Conservation (phyloP, 768 basidiomycete species). For the Tylopilus rubrobrunneus region DNA sequence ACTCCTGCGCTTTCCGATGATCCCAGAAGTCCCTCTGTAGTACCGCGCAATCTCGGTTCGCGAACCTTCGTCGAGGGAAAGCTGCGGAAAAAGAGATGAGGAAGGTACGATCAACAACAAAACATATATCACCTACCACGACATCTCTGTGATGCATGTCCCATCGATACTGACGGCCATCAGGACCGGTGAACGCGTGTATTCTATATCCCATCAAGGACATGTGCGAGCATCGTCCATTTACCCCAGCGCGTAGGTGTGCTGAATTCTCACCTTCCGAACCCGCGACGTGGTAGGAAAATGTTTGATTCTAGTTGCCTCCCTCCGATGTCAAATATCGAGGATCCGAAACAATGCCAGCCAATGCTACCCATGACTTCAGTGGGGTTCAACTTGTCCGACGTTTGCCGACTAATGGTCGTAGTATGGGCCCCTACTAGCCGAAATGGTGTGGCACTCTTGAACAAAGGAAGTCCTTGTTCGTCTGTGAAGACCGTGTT, state of each 20-base stretch:
- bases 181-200: conserved; percentile 30
- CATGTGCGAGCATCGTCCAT: not conserved
- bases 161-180: conserved; percentile 34
- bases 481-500: conserved; percentile 29
- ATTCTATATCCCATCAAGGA: conserved; percentile 6
- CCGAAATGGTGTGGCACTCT: conserved; percentile 22
- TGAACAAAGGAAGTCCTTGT: conserved; percentile 24
- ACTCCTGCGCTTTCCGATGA: conserved; percentile 20
- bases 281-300: conserved; percentile 22
- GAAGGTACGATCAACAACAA: not conserved
- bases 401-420: conserved; percentile 14
- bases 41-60: conserved; percentile 16
- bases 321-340: conserved; percentile 29
- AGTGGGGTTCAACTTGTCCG: conserved; percentile 12
- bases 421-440: conserved; percentile 14
- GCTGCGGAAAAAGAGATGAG: conserved; percentile 5
- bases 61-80: conserved; percentile 19
- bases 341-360: conserved; percentile 28
- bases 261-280: conserved; percentile 12
- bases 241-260: not conserved
- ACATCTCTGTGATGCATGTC: conserved; percentile 12
- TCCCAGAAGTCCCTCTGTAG: conserved; percentile 23
- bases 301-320: conserved; percentile 20
- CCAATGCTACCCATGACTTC: conserved; percentile 31
- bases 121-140: conserved; percentile 3